phyloP scores from a whole-genome alignment of 345 rosid species.

The Populus tremula region DNA sequence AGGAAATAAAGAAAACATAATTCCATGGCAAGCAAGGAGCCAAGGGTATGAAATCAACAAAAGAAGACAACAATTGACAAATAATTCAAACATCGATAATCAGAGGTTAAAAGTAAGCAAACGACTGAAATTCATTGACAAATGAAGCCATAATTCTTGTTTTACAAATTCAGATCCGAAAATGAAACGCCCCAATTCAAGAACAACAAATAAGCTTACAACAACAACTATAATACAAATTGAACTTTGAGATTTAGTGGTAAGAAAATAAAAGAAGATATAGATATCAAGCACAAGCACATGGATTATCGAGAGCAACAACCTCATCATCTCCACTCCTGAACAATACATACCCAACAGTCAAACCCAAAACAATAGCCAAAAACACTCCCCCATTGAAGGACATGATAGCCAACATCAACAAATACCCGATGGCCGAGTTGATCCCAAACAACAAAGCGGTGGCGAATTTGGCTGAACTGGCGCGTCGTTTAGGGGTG shows the following conservation, averaged over 20 bases:
- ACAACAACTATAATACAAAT: not conserved
- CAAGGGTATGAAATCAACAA: too few species aligned
- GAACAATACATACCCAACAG: conserved; percentile 23
- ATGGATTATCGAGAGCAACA: conserved; percentile 16
- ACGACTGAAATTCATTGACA: too few species aligned
- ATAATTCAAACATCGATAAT: too few species aligned
- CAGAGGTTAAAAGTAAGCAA: too few species aligned
- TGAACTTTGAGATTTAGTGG: not conserved
- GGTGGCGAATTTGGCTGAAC: conserved; percentile 5
- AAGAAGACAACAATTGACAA: too few species aligned
- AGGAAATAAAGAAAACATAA: too few species aligned
- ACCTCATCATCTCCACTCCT: conserved; percentile 18
- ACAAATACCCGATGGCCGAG: conserved; percentile 29
- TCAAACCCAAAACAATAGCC: conserved; percentile 22
- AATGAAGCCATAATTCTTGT: too few species aligned
- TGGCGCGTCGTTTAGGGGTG: not conserved
- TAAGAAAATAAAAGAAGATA: not conserved
- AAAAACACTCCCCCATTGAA: conserved; percentile 32
- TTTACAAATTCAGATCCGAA: too few species aligned
- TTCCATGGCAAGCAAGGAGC: too few species aligned
- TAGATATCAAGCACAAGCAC: conserved; percentile 26
- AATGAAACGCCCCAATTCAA: too few species aligned
- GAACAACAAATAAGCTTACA: too few species aligned
- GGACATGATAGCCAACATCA: conserved; percentile 35
- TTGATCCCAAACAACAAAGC: conserved; percentile 24